A percentile compares a stretch with the other conserved stretches of the same genome.
Evolutionary conservation across 805 yeast genomes (phyloP).

Genomic region (Sugiyamaella smithiae): DNA sequence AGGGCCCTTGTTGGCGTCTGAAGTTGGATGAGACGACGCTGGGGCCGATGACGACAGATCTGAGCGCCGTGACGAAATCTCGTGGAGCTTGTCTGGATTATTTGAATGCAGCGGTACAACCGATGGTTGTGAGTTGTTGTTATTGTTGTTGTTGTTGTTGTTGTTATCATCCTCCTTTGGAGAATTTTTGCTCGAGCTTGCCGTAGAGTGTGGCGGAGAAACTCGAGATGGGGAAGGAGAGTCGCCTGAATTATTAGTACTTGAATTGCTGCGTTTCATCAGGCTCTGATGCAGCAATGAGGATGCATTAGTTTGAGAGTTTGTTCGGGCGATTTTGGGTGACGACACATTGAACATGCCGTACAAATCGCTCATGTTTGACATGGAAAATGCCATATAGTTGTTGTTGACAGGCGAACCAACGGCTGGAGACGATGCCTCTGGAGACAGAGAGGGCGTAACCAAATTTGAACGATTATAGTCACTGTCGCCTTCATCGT

Average conservation of each 20-base stretch:
- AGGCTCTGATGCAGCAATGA: slow-evolving; percentile 18
- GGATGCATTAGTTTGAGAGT: slow-evolving; percentile 21
- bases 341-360: background rate
- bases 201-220: background rate
- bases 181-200: background rate
- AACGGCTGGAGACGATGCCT: slow-evolving; percentile 17
- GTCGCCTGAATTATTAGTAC: background rate
- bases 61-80: background rate
- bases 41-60: slow-evolving; percentile 8
- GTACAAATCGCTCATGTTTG: slow-evolving; percentile 9
- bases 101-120: background rate
- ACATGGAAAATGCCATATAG: slow-evolving; percentile 12
- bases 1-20: slow-evolving; percentile 5
- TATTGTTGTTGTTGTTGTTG: slow-evolving; percentile 4
- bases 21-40: slow-evolving; percentile 2
- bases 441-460: slow-evolving; percentile 22
- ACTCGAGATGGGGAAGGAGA: slow-evolving; percentile 3
- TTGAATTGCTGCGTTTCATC: slow-evolving; percentile 3
- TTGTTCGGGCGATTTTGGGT: slow-evolving; percentile 20
- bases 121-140: background rate
- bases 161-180: background rate
- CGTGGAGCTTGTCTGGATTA: background rate
- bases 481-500: slow-evolving; percentile 18
- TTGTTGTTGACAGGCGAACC: slow-evolving; percentile 10
- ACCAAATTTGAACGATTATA: slow-evolving; percentile 10